Evolutionary conservation across 2,329 filamentous ascomycete genomes (phyloP), one percentile per base, ranked within the genome.

Genomic region (Cordyceps cicadae): DNA sequence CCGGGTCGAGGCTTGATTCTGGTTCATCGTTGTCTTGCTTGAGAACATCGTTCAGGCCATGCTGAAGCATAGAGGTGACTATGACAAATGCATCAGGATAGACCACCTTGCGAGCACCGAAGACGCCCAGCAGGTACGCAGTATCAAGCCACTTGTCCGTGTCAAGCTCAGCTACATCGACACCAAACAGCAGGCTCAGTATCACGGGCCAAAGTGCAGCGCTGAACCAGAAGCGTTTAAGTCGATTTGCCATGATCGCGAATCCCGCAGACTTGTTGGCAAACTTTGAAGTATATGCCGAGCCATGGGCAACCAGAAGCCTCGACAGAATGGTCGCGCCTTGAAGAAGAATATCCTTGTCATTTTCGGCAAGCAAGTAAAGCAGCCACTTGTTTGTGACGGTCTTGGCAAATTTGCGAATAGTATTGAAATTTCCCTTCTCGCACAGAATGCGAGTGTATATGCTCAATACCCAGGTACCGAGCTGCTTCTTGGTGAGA

Each of bases 361-460:
- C 89, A 63, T 90, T 85, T 70, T 97, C 92, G 8, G 90, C 90
- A 55, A 97, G 81, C 15, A 99, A 82, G 72, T 97, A 96, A 15
- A 99, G 77, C 15, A 96, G 82, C 92, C 92, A 97, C 87, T 96
- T 96, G 67, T 96, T 96, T 24, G 93, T 97, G 9, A 99, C 93
- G 1, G 93, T 95, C 69, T 88, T 89, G 5, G 92, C 90, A 77
- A 99, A 97, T 67, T 92, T 94, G 69, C 87, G 85, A 60, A 96
- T 88, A 63, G 88, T 86, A 15, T 78, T 78, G 11, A 81, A 75
- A 64, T 87, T 90, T 24, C 81, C 81, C 67, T 85, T 84, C 63
- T 90, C 86, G 68, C 92, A 96, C 11, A 97, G 77, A 12, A 96
- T 79, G 29, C 86, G 81, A 8, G 88, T 83, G 69, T 94, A 93